Base-by-base conservation (phyloP, 768 basidiomycete species). In the Rubroboletus pulcherrimus region DNA sequence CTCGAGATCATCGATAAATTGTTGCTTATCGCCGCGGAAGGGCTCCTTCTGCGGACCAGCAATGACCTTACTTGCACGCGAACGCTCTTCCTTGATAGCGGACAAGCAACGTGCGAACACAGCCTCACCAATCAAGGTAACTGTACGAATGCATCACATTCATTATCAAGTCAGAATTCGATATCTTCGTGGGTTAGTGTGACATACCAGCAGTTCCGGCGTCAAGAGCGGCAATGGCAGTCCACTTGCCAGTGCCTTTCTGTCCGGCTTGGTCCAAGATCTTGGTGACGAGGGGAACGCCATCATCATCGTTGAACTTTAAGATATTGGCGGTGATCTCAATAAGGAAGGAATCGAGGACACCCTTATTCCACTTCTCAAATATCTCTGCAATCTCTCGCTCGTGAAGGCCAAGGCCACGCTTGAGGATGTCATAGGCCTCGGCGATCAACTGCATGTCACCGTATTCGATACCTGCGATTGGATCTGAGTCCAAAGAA, bases 241-340 rank as follows among this genome's bases (percentile, higher is more conserved):
- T 99, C 97, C 97, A 99, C 77, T 99, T 99, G 55, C 97, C 94
- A 59, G 97, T 99, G 70, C 97, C 97, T 77, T 99, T 99, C 75
- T 99, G 97, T 38, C 96, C 96, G 56, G 97, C 97, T 67, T 89
- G 73, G 74, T 99, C 97, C 62, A 97, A 82, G 67, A 99, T 96
- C 78, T 98, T 99, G 65, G 78, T 80, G 60, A 99, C 86, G 62
- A 98, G 83, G 47, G 93, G 90, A 66, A 81, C 82, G 55, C 94
- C 96, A 71, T 98, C 96, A 53, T 92, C 89, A 66, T 98, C 97
- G 71, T 95, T 93, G 82, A 91, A 98, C 69, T 86, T 89, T 72
- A 99, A 87, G 74, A 99, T 95, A 73, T 98, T 92, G 67, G 90
- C 82, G 56, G 97, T 97, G 74, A 99, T 98, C 58, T 99, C 94